Conservation (phyloP, 73 alveolate species). For the Stentor roeselii region DNA sequence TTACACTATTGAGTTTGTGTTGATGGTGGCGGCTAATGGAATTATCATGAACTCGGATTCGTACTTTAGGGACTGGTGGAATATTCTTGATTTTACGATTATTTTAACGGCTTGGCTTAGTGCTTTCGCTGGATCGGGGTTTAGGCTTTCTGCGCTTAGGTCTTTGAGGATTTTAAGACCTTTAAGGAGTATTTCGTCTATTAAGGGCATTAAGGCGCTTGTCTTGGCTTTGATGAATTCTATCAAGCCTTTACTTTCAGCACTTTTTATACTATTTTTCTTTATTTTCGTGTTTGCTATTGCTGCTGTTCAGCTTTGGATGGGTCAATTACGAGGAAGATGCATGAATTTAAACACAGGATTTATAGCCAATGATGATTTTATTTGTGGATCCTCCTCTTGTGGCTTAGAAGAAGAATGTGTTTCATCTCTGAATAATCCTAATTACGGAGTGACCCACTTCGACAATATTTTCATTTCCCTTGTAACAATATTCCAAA, state of each 20-base stretch:
- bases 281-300: slow-evolving; percentile 46
- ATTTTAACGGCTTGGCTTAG: slow-evolving; percentile 52
- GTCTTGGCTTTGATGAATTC: slow-evolving; percentile 42
- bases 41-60: slow-evolving; percentile 46
- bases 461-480: slow-evolving; percentile 55
- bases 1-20: slow-evolving; percentile 51
- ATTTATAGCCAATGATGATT: slow-evolving; percentile 12
- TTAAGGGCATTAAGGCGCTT: slow-evolving; percentile 42
- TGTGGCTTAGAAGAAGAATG: slow-evolving; percentile 36
- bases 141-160: slow-evolving; percentile 46
- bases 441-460: slow-evolving; percentile 33
- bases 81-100: slow-evolving; percentile 68
- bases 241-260: slow-evolving; percentile 41
- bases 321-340: slow-evolving; percentile 33
- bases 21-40: slow-evolving; percentile 64
- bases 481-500: slow-evolving; percentile 62
- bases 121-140: slow-evolving; percentile 32
- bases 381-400: slow-evolving; percentile 51
- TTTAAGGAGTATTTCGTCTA: slow-evolving; percentile 40
- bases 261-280: slow-evolving; percentile 36
- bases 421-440: slow-evolving; percentile 36
- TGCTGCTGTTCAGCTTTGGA: slow-evolving; percentile 38
- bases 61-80: slow-evolving; percentile 78
- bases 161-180: slow-evolving; percentile 52
- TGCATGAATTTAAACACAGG: slow-evolving; percentile 62